Conservation (phyloP, 2,329 filamentous ascomycete species). For the Botrytis galanthina region DNA sequence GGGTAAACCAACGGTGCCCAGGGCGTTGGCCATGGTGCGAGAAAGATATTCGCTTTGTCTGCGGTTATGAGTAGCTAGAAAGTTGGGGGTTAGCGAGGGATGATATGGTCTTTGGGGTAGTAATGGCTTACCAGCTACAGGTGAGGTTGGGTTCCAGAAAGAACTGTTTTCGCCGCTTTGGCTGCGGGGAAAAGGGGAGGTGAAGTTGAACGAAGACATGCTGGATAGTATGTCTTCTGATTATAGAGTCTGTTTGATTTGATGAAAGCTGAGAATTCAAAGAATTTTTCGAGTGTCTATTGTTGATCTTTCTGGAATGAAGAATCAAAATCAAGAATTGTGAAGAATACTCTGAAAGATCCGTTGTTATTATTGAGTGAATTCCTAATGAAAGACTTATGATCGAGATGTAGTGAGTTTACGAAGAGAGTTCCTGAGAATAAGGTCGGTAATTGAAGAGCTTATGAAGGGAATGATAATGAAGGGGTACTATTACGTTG, state of each 20-base stretch:
- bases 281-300: background rate
- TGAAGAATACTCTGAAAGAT: background rate
- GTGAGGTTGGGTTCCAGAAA: background rate
- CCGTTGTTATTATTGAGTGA: accelerated
- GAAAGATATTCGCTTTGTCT: background rate
- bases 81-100: accelerated
- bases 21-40: accelerated
- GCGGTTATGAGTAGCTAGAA: background rate
- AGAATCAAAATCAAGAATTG: accelerated
- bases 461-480: background rate
- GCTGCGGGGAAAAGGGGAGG: accelerated
- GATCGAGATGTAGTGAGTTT: no score
- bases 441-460: background rate
- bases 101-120: accelerated
- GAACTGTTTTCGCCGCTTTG: accelerated
- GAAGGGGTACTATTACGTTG: background rate
- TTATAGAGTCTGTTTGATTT: accelerated
- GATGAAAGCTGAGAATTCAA: background rate
- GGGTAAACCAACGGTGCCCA: accelerated
- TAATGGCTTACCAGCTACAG: background rate
- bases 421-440: background rate
- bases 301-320: background rate
- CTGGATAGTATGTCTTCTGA: background rate
- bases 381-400: background rate
- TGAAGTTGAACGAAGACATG: background rate